Conservation (phyloP, 306 rosid species). For the Quercus glauca region DNA sequence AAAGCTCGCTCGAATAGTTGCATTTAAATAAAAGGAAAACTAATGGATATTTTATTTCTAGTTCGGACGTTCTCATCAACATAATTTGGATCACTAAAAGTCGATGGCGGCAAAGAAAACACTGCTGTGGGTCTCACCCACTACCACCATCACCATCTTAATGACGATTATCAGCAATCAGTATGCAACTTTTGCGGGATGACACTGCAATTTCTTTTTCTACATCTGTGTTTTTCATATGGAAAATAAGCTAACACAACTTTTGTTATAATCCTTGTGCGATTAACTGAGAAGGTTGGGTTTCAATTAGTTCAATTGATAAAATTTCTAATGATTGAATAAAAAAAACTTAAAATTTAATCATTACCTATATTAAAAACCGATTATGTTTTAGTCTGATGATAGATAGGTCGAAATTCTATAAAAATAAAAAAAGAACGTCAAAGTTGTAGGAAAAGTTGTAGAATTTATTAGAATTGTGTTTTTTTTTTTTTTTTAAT, state of each 20-base stretch:
- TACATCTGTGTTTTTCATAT: too few species aligned
- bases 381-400: accelerated
- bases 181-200: background rate
- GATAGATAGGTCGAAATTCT: too few species aligned
- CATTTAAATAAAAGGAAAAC: background rate
- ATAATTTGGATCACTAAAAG: background rate
- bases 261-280: too few species aligned
- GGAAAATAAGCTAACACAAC: too few species aligned
- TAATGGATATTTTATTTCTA: background rate
- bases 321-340: too few species aligned
- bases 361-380: accelerated
- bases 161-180: background rate
- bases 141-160: too few species aligned
- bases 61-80: background rate
- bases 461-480: too few species aligned
- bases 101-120: background rate
- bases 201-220: background rate
- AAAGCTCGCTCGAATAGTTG: background rate
- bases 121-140: background rate
- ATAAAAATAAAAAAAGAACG: too few species aligned
- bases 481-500: too few species aligned
- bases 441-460: too few species aligned
- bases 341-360: too few species aligned
- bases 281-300: accelerated
- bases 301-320: accelerated